These are phyloP conservation scores for Aspergillus leporis DNA, from an alignment of 495 filamentous ascomycete species.

Conservation along the genomic window DNA sequence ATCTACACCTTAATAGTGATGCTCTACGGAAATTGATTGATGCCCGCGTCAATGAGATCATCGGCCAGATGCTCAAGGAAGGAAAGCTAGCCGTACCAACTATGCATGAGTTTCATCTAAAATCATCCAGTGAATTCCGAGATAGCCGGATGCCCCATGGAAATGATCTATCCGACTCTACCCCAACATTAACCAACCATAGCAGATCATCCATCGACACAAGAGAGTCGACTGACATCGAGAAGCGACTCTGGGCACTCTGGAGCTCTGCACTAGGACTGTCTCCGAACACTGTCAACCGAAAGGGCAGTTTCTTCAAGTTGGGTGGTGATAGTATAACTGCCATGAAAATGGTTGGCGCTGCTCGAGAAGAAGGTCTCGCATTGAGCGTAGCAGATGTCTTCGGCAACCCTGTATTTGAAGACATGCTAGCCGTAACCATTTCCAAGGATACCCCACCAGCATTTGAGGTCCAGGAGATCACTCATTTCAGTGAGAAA, in stretches of 20 bases:
- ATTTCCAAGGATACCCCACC: conserved; percentile 3
- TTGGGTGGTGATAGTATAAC: conserved; percentile 58
- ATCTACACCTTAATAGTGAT: conserved; percentile 23
- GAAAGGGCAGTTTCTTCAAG: conserved; percentile 50
- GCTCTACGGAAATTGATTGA: conserved; percentile 42
- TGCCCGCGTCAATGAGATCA: conserved; percentile 41
- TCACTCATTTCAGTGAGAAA: conserved; percentile 15
- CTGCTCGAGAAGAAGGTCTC: conserved; percentile 53
- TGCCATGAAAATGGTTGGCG: conserved; percentile 68
- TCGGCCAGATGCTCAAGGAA: conserved; percentile 39
- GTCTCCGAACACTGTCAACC: conserved; percentile 37
- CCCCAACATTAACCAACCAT: conserved; percentile 14
- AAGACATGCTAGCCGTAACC: conserved; percentile 44
- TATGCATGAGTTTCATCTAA: conserved; percentile 12
- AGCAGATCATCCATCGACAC: conserved; percentile 11
- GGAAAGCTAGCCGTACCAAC: conserved; percentile 32
- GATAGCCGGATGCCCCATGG: not conserved
- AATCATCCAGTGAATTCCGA: conserved; percentile 21
- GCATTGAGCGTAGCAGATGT: conserved; percentile 57
- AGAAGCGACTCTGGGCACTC: conserved; percentile 43
- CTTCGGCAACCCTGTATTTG: conserved; percentile 48
- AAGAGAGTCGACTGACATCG: conserved; percentile 21
- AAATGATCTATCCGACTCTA: conserved; percentile 17
- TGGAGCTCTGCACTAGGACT: conserved; percentile 49
- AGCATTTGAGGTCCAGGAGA: not conserved